These are phyloP conservation scores for Alternaria incomplexa DNA, from an alignment of 2,329 filamentous ascomycete genomes.

Conservation along the genomic window DNA sequence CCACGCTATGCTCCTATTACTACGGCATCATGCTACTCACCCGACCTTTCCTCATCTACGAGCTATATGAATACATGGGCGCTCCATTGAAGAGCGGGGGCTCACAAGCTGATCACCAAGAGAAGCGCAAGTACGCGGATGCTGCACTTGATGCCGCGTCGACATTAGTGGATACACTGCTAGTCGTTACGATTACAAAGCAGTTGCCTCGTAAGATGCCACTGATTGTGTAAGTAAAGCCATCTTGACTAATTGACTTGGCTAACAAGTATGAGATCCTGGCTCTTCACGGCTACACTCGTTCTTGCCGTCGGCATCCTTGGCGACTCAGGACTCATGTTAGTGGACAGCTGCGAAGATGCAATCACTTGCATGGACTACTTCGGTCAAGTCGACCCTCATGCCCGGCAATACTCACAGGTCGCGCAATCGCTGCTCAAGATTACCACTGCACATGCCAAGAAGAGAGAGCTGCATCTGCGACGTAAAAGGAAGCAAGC, in stretches of 20 bases:
- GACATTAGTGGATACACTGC: slow-evolving; percentile 35
- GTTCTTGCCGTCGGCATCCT: slow-evolving; percentile 35
- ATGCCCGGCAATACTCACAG: slow-evolving; percentile 39
- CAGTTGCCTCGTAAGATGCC: slow-evolving; percentile 38
- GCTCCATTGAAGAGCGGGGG: slow-evolving; percentile 38
- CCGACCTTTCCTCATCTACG: slow-evolving; percentile 60
- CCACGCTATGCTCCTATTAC: slow-evolving; percentile 59
- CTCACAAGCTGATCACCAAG: slow-evolving; percentile 30
- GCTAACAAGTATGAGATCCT: slow-evolving; percentile 25
- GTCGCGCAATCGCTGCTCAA: slow-evolving; percentile 35
- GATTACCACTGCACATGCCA: slow-evolving; percentile 31
- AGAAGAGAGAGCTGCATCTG: slow-evolving; percentile 29
- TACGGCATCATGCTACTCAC: slow-evolving; percentile 62
- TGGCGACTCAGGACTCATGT: slow-evolving; percentile 28
- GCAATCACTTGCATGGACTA: slow-evolving; percentile 36
- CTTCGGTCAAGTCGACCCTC: slow-evolving; percentile 35
- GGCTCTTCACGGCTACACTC: slow-evolving; percentile 41
- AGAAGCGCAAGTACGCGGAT: slow-evolving; percentile 40
- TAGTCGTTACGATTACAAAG: slow-evolving; percentile 23
- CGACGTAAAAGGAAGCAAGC: slow-evolving; percentile 35
- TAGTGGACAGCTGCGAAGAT: slow-evolving; percentile 28
- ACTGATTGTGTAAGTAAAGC: slow-evolving; percentile 34
- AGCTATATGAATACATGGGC: slow-evolving; percentile 50
- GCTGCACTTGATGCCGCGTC: slow-evolving; percentile 38
- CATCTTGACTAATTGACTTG: neutral